Evolutionary conservation across 2,329 filamentous ascomycete species (phyloP).

Genomic region (Ophiostoma sp.): DNA sequence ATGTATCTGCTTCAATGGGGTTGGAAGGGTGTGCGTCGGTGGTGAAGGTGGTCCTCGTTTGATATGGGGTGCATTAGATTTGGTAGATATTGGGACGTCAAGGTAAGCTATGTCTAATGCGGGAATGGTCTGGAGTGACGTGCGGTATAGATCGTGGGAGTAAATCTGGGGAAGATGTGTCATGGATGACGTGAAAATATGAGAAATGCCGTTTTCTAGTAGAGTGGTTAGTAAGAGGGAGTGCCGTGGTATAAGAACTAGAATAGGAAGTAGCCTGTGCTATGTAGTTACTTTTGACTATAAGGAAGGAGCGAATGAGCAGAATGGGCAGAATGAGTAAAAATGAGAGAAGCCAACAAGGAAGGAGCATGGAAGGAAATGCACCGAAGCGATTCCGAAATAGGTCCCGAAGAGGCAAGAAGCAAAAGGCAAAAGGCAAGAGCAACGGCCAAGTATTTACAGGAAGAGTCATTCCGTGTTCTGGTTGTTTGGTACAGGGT

Average conservation of each 20-base stretch:
- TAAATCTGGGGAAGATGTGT: conserved; percentile 9
- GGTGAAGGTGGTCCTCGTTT: background rate
- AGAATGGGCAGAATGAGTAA: background rate
- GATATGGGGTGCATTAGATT: conserved; percentile 9
- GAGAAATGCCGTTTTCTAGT: background rate
- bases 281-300: background rate
- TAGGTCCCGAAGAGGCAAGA: conserved; percentile 1
- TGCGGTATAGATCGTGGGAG: background rate
- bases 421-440: background rate
- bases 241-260: background rate
- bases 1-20: background rate
- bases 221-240: background rate
- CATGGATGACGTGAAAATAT: background rate
- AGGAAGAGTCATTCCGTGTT: background rate
- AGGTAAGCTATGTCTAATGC: background rate
- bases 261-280: background rate
- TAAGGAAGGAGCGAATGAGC: background rate
- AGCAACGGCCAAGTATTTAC: background rate
- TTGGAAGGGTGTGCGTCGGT: background rate
- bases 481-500: background rate
- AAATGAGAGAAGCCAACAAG: background rate
- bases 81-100: background rate
- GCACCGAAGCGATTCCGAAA: background rate
- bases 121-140: background rate
- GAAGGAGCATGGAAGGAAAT: background rate